Percentiles rank a stretch among this genome's conserved stretches.
phyloP scores from a whole-genome alignment of 1,139 yeast genomes.

The Kazachstania sp. region DNA sequence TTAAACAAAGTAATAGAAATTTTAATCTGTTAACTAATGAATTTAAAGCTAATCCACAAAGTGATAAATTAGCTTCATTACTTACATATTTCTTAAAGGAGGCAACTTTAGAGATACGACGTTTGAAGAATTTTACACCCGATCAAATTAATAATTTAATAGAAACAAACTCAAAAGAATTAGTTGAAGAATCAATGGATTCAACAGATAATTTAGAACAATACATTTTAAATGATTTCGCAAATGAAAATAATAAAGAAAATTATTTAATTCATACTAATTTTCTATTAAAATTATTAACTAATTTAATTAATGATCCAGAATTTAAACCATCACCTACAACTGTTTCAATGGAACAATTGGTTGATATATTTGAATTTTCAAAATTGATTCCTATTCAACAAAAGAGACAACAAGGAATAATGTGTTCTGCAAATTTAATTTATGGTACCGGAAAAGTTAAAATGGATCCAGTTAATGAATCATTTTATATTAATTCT shows the following conservation, averaged over 20 bases:
- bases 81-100: constrained; percentile 22
- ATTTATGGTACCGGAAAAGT: constrained; percentile 23
- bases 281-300: constrained; percentile 13
- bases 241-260: background rate
- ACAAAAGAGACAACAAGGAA: constrained; percentile 16
- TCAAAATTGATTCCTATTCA: constrained; percentile 18
- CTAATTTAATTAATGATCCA: constrained; percentile 11
- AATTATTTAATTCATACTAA: constrained; percentile 15
- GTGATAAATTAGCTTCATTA: constrained; percentile 9
- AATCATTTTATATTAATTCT: constrained; percentile 30
- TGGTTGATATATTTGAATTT: constrained; percentile 24
- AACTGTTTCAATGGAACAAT: constrained; percentile 16
- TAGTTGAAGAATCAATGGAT: background rate
- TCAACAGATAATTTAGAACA: constrained; percentile 5
- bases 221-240: constrained; percentile 1
- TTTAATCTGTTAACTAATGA: constrained; percentile 7
- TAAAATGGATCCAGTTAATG: constrained; percentile 30
- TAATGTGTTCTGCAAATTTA: constrained; percentile 22
- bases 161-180: constrained; percentile 5
- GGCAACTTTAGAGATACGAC: constrained; percentile 18
- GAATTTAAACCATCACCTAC: background rate
- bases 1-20: constrained; percentile 18
- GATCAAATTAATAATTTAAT: constrained; percentile 6
- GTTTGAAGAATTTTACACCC: constrained; percentile 14
- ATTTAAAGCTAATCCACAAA: background rate